Evolutionary conservation across 257 asterid genomes (phyloP).

Genomic region (Mitragyna speciosa): DNA sequence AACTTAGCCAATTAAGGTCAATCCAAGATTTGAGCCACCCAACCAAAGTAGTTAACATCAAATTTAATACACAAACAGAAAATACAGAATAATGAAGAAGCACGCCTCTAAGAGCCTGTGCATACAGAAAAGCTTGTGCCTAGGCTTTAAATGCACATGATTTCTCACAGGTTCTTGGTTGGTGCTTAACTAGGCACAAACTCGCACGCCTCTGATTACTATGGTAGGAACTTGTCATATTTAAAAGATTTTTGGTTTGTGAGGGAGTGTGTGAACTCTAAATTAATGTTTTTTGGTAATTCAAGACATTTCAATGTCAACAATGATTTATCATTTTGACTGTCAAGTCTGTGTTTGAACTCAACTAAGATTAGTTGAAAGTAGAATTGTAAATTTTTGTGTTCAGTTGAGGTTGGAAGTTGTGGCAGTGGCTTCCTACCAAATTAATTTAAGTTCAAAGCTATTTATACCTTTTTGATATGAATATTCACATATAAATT

Average conservation of each 20-base stretch:
- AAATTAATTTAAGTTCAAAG: background rate
- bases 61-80: no score
- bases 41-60: no score
- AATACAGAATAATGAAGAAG: no score
- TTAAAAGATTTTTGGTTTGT: background rate
- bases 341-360: background rate
- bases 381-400: background rate
- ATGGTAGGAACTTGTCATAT: background rate
- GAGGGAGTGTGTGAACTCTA: background rate
- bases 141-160: no score
- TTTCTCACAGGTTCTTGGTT: no score
- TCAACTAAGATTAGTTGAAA: background rate
- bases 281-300: background rate
- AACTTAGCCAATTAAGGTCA: no score
- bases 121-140: no score
- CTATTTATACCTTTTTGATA: background rate
- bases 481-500: background rate
- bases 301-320: background rate
- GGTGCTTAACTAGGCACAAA: no score
- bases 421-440: background rate
- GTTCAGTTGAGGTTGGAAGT: background rate
- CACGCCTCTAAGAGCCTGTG: no score
- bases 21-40: no score
- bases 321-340: background rate
- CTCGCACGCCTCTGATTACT: no score